Evolutionary conservation across 1,284 basidiomycete genomes (phyloP), one percentile per base, ranked within the genome.

Genomic region (Hemileia vastatrix): DNA sequence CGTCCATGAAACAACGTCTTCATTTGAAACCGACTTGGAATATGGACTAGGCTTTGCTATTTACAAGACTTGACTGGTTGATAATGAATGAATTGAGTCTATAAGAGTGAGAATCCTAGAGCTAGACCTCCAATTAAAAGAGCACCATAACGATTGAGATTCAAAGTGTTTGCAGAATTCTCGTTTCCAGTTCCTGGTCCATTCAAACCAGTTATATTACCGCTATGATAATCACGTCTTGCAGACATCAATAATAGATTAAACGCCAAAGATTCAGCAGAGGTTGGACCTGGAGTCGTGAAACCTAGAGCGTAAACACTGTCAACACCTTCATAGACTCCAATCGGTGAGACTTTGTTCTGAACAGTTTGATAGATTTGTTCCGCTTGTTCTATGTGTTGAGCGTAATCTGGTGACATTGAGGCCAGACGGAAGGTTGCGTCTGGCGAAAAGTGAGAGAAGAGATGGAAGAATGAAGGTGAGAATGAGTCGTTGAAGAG

Each of bases 231-330:
- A 53, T 75, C 72, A 24, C 72, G 63, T 50, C 71, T 66, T 1
- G 73, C 73, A 0, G 72, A 68, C 13, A 60, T 59, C 60, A 74
- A 67, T 24, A 75, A 57, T 61, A 72, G 64, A 50, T 70, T 31
- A 56, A 74, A 74, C 4, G 71, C 64, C 4, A 75, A 65, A 24
- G 62, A 64, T 60, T 75, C 73, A 4, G 70, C 61, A 3, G 68
- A 70, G 3, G 68, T 71, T 9, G 67, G 60, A 2, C 67, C 68
- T 21, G 65, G 63, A 8, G 48, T 45, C n/a, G 52, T 64, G 32
- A 73, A 71, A 24, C 57, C 57, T 6, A 75, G 64, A 24, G 70
- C 72, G 33, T 75, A 67, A n/a, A 71, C 72, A 67, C 67, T 13
- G 65, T 66, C 13, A 59, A 68, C 8, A 64, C 62, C n/a, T 65